Conservation (phyloP, 2,329 filamentous ascomycete genomes). For the Penicillium sclerotiorum region DNA sequence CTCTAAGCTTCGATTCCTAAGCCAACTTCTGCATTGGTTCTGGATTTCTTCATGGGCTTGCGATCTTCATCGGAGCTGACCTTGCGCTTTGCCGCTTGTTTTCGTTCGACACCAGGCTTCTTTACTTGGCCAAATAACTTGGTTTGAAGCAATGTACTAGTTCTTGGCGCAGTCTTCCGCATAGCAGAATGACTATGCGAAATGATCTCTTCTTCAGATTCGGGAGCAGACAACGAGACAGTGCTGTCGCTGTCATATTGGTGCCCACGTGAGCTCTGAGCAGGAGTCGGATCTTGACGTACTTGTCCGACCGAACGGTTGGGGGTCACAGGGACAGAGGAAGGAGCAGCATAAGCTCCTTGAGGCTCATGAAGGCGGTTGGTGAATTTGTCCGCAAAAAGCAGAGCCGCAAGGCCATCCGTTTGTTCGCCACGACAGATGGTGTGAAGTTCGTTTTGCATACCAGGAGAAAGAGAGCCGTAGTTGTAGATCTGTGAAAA, state of each 20-base stretch:
- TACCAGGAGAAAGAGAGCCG: conserved; percentile 66
- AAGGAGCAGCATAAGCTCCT: conserved; percentile 40
- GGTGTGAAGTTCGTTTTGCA: conserved; percentile 53
- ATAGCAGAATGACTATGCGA: conserved; percentile 11
- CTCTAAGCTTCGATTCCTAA: conserved; percentile 56
- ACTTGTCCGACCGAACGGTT: conserved; percentile 55
- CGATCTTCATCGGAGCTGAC: conserved; percentile 40
- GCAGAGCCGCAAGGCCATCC: conserved; percentile 41
- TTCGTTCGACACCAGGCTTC: conserved; percentile 53
- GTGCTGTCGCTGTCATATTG: conserved; percentile 77
- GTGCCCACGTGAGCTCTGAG: conserved; percentile 54
- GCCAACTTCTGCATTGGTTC: conserved; percentile 54
- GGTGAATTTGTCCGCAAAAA: conserved; percentile 43
- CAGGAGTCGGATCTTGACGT: conserved; percentile 62
- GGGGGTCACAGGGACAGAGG: conserved; percentile 80
- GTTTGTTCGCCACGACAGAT: conserved; percentile 36
- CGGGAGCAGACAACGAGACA: conserved; percentile 68
- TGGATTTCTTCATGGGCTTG: conserved; percentile 53
- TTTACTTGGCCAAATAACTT: conserved; percentile 66
- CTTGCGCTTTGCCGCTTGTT: conserved; percentile 41
- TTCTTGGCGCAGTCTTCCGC: conserved; percentile 42
- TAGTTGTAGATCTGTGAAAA: conserved; percentile 78
- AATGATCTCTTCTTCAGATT: conserved; percentile 59
- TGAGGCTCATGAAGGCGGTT: conserved; percentile 33
- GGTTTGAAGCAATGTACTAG: conserved; percentile 57